Conservation (phyloP, 2,329 filamentous ascomycete genomes). For the Epicoccum sorghinum region DNA sequence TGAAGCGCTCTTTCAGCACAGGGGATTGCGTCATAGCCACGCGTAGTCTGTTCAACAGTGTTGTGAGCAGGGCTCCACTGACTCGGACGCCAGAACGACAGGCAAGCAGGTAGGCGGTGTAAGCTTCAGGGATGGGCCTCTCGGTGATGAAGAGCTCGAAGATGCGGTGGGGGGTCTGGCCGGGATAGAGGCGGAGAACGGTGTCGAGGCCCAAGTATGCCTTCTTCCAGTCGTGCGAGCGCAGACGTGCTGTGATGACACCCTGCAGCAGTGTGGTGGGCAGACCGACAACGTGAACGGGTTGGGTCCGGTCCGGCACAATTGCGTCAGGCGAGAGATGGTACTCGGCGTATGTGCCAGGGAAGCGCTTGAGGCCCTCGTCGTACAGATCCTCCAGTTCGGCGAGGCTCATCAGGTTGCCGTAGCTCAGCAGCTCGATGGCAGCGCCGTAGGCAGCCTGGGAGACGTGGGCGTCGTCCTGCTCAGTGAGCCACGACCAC, state of each 20-base stretch:
- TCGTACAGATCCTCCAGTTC: slow-evolving; percentile 55
- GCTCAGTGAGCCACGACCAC: slow-evolving; percentile 56
- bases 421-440: slow-evolving; percentile 56
- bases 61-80: slow-evolving; percentile 39
- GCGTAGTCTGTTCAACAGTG: slow-evolving; percentile 42
- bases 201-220: slow-evolving; percentile 60
- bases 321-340: slow-evolving; percentile 56
- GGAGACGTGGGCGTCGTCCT: slow-evolving; percentile 51
- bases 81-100: slow-evolving; percentile 53
- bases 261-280: slow-evolving; percentile 54
- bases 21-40: slow-evolving; percentile 24
- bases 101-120: slow-evolving; percentile 55
- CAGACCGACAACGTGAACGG: slow-evolving; percentile 42
- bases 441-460: slow-evolving; percentile 55
- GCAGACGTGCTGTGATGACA: slow-evolving; percentile 55
- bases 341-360: slow-evolving; percentile 54
- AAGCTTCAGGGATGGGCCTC: slow-evolving; percentile 55
- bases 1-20: slow-evolving; percentile 29
- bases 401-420: slow-evolving; percentile 45
- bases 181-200: slow-evolving; percentile 54
- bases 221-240: slow-evolving; percentile 53
- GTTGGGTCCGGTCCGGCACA: slow-evolving; percentile 50
- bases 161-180: slow-evolving; percentile 48
- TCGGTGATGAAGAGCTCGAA: slow-evolving; percentile 55
- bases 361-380: slow-evolving; percentile 54